phyloP scores from a whole-genome alignment of 2,329 filamentous ascomycete species.

The Endoconidiophora polonica region DNA sequence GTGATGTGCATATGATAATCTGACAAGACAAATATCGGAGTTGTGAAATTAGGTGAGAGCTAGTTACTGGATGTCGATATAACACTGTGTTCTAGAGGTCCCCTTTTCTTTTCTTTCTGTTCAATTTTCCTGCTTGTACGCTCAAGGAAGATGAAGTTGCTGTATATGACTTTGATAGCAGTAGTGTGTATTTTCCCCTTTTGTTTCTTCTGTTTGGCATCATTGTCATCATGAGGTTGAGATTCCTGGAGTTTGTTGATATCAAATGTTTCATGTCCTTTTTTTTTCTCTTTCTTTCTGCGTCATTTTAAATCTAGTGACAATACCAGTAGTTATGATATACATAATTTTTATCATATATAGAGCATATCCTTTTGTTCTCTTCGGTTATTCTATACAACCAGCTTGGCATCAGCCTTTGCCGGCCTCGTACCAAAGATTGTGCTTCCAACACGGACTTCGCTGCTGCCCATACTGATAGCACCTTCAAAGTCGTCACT shows the following conservation, averaged over 20 bases:
- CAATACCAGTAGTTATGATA: no score
- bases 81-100: not conserved
- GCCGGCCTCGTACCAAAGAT: conserved; percentile 77
- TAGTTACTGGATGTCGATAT: not conserved
- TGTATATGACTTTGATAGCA: not conserved
- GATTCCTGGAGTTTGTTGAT: not conserved
- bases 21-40: no score
- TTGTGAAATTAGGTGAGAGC: no score
- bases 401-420: conserved; percentile 62
- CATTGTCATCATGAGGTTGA: not conserved
- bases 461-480: conserved; percentile 63
- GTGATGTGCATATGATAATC: no score
- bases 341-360: no score
- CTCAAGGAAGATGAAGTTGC: not conserved
- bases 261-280: not conserved
- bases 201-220: not conserved
- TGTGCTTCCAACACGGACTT: conserved; percentile 83
- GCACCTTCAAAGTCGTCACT: conserved; percentile 90
- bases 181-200: not conserved
- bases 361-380: not conserved
- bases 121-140: not conserved
- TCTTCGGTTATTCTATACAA: conserved; percentile 20
- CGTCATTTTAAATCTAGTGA: not conserved
- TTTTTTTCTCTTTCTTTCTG: not conserved
- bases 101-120: not conserved